These are phyloP conservation scores for Thielaviopsis euricoi DNA, from an alignment of 2,329 filamentous ascomycete species.

Conservation along the genomic window DNA sequence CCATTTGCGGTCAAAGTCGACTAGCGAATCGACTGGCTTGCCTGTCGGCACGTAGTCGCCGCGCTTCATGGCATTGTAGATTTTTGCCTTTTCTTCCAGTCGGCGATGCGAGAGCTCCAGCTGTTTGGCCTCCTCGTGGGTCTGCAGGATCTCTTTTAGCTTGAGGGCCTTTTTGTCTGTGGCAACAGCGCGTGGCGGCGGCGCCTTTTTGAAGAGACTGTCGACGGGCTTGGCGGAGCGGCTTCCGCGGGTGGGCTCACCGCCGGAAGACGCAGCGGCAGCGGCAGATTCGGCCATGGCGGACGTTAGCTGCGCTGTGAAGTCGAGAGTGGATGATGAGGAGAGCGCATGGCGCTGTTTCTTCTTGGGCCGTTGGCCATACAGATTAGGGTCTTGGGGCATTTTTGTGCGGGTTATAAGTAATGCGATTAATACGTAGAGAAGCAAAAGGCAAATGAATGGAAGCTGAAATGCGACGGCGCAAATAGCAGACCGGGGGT, in stretches of 20 bases:
- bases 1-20: conserved; percentile 97
- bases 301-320: conserved; percentile 73
- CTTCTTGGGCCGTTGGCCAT: conserved; percentile 58
- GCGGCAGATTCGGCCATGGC: conserved; percentile 47
- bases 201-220: conserved; percentile 1
- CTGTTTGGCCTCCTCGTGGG: conserved; percentile 43
- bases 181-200: conserved; percentile 23
- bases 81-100: conserved; percentile 77
- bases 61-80: conserved; percentile 80
- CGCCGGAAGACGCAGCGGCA: conserved; percentile 24
- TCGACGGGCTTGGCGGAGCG: neutral
- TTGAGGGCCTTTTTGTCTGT: conserved; percentile 25
- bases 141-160: conserved; percentile 25
- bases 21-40: conserved; percentile 48
- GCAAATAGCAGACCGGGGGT: too few species aligned
- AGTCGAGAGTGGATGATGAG: conserved; percentile 60
- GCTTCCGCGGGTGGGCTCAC: conserved; percentile 6
- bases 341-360: conserved; percentile 52
- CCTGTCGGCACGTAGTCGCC: conserved; percentile 63
- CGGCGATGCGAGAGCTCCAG: conserved; percentile 57
- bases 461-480: too few species aligned
- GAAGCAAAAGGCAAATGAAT: too few species aligned
- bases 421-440: too few species aligned
- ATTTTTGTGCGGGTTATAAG: conserved; percentile 20
- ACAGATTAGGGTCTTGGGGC: conserved; percentile 54